Conservation (phyloP, 148 eudicot genomes). For the Persicaria tinctoria region DNA sequence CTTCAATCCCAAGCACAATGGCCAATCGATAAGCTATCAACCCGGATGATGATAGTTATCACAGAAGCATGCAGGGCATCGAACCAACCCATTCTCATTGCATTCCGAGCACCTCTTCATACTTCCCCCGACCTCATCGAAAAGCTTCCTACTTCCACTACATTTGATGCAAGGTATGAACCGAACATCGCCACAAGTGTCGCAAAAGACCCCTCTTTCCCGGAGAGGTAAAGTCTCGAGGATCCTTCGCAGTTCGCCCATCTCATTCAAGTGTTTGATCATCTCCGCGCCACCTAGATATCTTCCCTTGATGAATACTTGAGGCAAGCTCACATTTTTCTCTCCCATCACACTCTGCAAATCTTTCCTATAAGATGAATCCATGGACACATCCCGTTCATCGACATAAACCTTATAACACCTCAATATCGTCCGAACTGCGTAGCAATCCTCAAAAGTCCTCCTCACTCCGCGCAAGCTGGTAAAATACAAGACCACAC, state of each 20-base stretch:
- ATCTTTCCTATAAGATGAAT: constrained; percentile 58
- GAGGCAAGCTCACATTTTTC: constrained; percentile 56
- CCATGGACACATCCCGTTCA: constrained; percentile 92
- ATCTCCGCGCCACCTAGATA: constrained; percentile 76
- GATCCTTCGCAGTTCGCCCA: constrained; percentile 55
- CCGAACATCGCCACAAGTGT: constrained; percentile 79
- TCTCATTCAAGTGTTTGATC: constrained; percentile 67
- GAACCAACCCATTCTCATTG: constrained; percentile 86
- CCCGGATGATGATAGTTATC: neutral
- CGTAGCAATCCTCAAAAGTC: constrained; percentile 83
- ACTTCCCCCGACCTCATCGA: constrained; percentile 52
- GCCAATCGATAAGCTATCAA: neutral
- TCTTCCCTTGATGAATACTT: constrained; percentile 63
- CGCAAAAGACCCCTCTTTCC: constrained; percentile 50
- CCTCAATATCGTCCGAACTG: constrained; percentile 57
- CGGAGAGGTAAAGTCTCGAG: constrained; percentile 56
- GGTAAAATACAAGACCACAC: constrained; percentile 67
- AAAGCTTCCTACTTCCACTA: constrained; percentile 79
- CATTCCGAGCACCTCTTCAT: constrained; percentile 54
- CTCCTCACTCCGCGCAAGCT: constrained; percentile 84
- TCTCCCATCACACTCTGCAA: constrained; percentile 55
- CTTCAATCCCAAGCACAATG: constrained; percentile 2
- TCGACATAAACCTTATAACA: constrained; percentile 69
- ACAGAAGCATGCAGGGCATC: constrained; percentile 65
- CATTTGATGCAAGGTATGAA: constrained; percentile 70